phyloP scores from a whole-genome alignment of 352 stramenopile genomes.

The Globisporangium cystogenes region DNA sequence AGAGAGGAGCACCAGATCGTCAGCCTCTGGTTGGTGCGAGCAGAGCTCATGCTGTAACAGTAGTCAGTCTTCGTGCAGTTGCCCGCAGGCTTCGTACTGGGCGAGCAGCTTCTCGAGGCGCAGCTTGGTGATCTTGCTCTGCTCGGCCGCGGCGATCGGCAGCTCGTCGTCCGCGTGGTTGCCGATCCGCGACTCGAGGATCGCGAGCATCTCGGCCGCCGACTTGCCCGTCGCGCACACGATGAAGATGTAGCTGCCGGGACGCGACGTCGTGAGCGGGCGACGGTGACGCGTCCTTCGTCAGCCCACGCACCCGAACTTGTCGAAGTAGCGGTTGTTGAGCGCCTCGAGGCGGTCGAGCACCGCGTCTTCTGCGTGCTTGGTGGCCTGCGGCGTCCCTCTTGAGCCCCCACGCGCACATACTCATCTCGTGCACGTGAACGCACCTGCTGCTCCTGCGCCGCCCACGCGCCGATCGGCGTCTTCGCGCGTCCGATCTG shows the following conservation, averaged over 20 bases:
- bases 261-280: not conserved
- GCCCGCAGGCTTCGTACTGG: conserved; percentile 20
- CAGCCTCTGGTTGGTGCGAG: not conserved
- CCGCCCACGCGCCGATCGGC: conserved; percentile 66
- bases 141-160: conserved; percentile 49
- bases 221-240: conserved; percentile 78
- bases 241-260: conserved; percentile 75
- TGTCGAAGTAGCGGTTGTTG: conserved; percentile 63
- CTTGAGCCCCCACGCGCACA: not conserved
- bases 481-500: conserved; percentile 67
- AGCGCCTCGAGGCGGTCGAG: conserved; percentile 58
- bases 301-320: conserved; percentile 40
- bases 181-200: conserved; percentile 49
- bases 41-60: not conserved
- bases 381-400: conserved; percentile 32
- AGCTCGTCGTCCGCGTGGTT: conserved; percentile 47
- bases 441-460: conserved; percentile 61
- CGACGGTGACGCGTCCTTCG: not conserved
- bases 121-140: conserved; percentile 78
- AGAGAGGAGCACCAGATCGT: not conserved
- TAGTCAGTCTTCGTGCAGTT: not conserved
- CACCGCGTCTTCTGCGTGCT: conserved; percentile 35
- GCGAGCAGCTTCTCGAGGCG: conserved; percentile 58
- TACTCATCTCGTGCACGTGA: not conserved
- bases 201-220: conserved; percentile 63